Percentiles rank a stretch among this genome's conserved stretches.
phyloP scores from a whole-genome alignment of 164 flowering plant species.

The Stephania cephalantha region DNA sequence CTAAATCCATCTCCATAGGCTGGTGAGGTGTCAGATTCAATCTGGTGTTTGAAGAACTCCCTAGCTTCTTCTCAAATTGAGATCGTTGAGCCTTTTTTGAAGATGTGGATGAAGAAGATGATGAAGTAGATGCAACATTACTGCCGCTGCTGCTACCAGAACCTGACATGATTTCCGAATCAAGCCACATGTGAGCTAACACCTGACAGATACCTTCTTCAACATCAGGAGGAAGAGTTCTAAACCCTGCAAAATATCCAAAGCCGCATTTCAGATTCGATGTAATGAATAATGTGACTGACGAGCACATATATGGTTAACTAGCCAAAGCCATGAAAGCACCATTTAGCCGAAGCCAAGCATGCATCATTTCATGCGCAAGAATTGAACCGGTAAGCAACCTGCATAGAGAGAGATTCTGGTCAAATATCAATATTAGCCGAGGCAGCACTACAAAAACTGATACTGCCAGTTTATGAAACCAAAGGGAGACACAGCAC shows the following conservation, averaged over 20 bases:
- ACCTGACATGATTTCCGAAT: conserved; percentile 47
- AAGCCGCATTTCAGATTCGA: conserved; percentile 1
- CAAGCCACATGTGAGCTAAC: conserved; percentile 90
- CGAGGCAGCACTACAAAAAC: neutral
- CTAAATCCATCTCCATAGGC: conserved; percentile 91
- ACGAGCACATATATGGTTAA: neutral
- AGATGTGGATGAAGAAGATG: conserved; percentile 29
- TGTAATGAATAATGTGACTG: neutral
- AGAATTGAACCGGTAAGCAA: conserved; percentile 92
- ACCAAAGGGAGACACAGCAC: conserved; percentile 28
- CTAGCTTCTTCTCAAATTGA: conserved; percentile 73
- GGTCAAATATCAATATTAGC: neutral
- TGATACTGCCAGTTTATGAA: neutral
- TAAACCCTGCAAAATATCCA: conserved; percentile 46
- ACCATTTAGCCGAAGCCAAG: conserved; percentile 93
- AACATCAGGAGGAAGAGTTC: conserved; percentile 63
- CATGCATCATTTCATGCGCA: conserved; percentile 99
- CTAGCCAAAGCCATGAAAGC: conserved; percentile 4
- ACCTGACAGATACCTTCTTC: conserved; percentile 99
- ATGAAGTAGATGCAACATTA: conserved; percentile 43
- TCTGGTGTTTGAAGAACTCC: conserved; percentile 92
- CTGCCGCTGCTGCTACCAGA: conserved; percentile 27
- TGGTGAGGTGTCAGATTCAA: conserved; percentile 77
- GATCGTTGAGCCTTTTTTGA: conserved; percentile 49
- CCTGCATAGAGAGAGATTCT: conserved; percentile 32